A percentile compares a stretch with the other conserved stretches of the same genome.
These are phyloP conservation scores for Inga laurina DNA, from an alignment of 306 rosid genomes.

Conservation along the genomic window DNA sequence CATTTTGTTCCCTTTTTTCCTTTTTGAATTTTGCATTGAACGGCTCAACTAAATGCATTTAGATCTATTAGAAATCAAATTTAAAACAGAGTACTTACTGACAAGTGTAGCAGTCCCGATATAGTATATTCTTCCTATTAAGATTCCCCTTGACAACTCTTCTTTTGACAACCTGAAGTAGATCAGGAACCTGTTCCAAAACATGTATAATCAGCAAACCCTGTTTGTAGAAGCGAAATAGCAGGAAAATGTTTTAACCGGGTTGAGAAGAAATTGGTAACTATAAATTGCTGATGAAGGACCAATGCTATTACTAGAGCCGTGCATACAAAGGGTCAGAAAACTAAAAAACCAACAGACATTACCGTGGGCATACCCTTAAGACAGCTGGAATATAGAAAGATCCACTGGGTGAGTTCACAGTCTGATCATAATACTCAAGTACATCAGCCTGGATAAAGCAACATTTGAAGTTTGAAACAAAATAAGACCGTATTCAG, in stretches of 20 bases:
- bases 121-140: conserved; percentile 76
- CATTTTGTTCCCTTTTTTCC: neutral
- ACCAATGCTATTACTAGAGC: conserved; percentile 2
- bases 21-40: neutral
- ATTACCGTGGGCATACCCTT: conserved; percentile 57
- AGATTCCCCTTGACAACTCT: conserved; percentile 69
- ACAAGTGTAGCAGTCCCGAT: conserved; percentile 81
- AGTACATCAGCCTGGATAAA: conserved; percentile 90
- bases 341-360: conserved; percentile 19
- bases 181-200: conserved; percentile 79
- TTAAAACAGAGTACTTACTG: conserved; percentile 66
- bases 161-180: conserved; percentile 90
- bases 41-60: conserved; percentile 27
- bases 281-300: conserved; percentile 8
- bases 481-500: conserved; percentile 12
- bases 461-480: conserved; percentile 22
- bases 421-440: conserved; percentile 92
- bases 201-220: conserved; percentile 36
- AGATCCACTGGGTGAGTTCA: conserved; percentile 86
- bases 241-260: conserved; percentile 4
- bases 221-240: conserved; percentile 19
- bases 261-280: conserved; percentile 3
- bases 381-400: conserved; percentile 94
- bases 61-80: conserved; percentile 18
- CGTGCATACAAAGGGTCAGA: neutral